A percentile compares a stretch with the other conserved stretches of the same genome.
Conservation (phyloP, 2,329 filamentous ascomycete genomes). For the Aureobasidium sp. region DNA sequence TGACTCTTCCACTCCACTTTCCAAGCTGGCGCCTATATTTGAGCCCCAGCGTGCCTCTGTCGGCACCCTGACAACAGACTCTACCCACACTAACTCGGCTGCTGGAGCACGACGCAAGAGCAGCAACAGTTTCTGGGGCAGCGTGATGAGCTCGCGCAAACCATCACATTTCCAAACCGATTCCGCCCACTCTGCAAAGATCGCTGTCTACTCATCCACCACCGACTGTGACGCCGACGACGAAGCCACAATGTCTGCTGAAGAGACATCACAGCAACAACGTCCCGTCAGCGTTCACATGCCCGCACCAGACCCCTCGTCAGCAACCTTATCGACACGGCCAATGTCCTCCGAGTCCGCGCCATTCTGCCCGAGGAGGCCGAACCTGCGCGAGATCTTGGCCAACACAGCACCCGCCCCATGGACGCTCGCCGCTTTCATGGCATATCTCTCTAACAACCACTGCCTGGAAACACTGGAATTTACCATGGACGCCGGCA, state of each 20-base stretch:
- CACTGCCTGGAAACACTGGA: constrained; percentile 95
- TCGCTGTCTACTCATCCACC: constrained; percentile 15
- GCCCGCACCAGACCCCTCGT: constrained; percentile 20
- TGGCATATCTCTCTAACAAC: constrained; percentile 93
- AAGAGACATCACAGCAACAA: constrained; percentile 29
- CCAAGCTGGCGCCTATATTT: constrained; percentile 20
- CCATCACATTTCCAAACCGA: constrained; percentile 9
- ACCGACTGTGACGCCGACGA: constrained; percentile 39
- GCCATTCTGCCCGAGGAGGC: constrained; percentile 54
- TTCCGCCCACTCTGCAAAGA: constrained; percentile 11
- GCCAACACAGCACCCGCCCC: constrained; percentile 78
- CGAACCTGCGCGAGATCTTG: constrained; percentile 79
- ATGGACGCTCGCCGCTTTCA: constrained; percentile 88
- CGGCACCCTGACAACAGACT: constrained; percentile 7
- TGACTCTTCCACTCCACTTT: constrained; percentile 13
- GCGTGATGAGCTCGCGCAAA: constrained; percentile 16
- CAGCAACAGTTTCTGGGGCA: constrained; percentile 16
- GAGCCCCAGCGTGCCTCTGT: constrained; percentile 14
- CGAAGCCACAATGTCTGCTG: constrained; percentile 44
- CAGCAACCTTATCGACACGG: constrained; percentile 17
- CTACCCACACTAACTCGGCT: not conserved
- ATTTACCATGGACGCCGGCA: constrained; percentile 88
- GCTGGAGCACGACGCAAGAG: constrained; percentile 14
- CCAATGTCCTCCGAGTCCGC: constrained; percentile 29
- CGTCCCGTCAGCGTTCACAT: constrained; percentile 1